Percentiles rank a stretch among this genome's conserved stretches.
phyloP scores from a whole-genome alignment of 2,329 filamentous ascomycete species.

The Byssoonygena ceratinophila region DNA sequence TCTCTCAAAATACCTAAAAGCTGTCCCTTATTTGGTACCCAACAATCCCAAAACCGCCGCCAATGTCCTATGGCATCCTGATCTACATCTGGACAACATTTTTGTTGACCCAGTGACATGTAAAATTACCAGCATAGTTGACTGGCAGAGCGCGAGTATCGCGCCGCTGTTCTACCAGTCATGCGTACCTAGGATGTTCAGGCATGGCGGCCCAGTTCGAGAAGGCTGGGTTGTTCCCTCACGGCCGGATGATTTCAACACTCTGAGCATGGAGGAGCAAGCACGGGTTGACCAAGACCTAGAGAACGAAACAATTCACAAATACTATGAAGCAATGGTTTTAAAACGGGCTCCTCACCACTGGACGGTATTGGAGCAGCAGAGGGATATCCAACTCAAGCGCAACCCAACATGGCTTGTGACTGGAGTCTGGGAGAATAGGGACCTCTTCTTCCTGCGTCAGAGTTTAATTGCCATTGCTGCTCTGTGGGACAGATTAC shows the following conservation, averaged over 20 bases:
- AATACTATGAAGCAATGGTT: constrained; percentile 28
- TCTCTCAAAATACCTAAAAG: constrained; percentile 21
- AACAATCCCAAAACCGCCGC: background rate
- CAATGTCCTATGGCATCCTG: constrained; percentile 24
- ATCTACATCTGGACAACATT: constrained; percentile 24
- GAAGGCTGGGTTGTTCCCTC: constrained; percentile 24
- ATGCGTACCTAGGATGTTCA: constrained; percentile 23
- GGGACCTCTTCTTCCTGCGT: constrained; percentile 27
- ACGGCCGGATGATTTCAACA: constrained; percentile 24
- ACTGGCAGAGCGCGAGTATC: constrained; percentile 1
- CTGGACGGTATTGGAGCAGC: constrained; percentile 23
- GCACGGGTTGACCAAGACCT: constrained; percentile 22
- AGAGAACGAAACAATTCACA: constrained; percentile 27
- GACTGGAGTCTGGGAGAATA: constrained; percentile 26
- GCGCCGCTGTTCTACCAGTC: constrained; percentile 25
- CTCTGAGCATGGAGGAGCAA: constrained; percentile 21
- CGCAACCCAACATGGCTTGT: constrained; percentile 27
- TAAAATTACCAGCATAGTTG: constrained; percentile 18
- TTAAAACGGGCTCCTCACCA: constrained; percentile 23
- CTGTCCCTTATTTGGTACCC: constrained; percentile 20
- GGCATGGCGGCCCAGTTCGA: constrained; percentile 22
- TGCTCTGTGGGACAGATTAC: constrained; percentile 19
- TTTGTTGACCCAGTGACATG: constrained; percentile 22
- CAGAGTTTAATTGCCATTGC: constrained; percentile 22
- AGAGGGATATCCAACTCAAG: constrained; percentile 15